Evolutionary conservation across 805 yeast species (phyloP).

Genomic region (Monosporozyma aerobia): DNA sequence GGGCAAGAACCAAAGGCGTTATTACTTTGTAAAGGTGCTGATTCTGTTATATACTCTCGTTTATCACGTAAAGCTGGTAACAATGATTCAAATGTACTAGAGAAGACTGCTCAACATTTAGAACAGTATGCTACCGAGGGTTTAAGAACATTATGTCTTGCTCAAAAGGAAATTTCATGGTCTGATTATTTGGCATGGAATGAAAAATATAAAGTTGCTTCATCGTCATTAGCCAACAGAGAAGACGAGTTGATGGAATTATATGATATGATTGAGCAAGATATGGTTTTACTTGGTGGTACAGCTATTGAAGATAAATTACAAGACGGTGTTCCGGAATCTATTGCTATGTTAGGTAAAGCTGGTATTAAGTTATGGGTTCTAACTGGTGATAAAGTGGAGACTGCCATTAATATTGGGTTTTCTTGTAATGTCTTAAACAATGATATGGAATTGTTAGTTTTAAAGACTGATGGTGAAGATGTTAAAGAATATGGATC

Average conservation of each 20-base stretch:
- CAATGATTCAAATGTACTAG: slow-evolving; percentile 39
- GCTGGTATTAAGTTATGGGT: slow-evolving; percentile 88
- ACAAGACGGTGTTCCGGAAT: slow-evolving; percentile 82
- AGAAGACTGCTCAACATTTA: slow-evolving; percentile 60
- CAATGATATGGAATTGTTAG: slow-evolving; percentile 66
- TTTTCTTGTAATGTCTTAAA: slow-evolving; percentile 73
- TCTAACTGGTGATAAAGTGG: slow-evolving; percentile 80
- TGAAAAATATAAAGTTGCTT: slow-evolving; percentile 51
- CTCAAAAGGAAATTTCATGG: slow-evolving; percentile 60
- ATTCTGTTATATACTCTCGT: slow-evolving; percentile 66
- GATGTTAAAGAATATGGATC: slow-evolving; percentile 39
- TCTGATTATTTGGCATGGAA: slow-evolving; percentile 56
- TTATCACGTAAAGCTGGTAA: slow-evolving; percentile 34
- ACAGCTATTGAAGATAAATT: slow-evolving; percentile 82
- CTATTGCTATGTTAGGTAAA: slow-evolving; percentile 56
- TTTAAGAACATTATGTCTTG: slow-evolving; percentile 72
- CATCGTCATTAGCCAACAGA: slow-evolving; percentile 53
- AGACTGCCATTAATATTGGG: slow-evolving; percentile 82
- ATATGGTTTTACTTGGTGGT: slow-evolving; percentile 63
- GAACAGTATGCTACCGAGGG: slow-evolving; percentile 82
- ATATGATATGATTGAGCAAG: slow-evolving; percentile 63
- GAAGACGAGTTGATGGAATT: slow-evolving; percentile 66
- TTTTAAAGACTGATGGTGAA: slow-evolving; percentile 42
- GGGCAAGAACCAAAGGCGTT: slow-evolving; percentile 48
- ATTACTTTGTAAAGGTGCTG: slow-evolving; percentile 79